These are phyloP conservation scores for Aspergillus arachidicola DNA, from an alignment of 2,329 filamentous ascomycete species.

Conservation along the genomic window DNA sequence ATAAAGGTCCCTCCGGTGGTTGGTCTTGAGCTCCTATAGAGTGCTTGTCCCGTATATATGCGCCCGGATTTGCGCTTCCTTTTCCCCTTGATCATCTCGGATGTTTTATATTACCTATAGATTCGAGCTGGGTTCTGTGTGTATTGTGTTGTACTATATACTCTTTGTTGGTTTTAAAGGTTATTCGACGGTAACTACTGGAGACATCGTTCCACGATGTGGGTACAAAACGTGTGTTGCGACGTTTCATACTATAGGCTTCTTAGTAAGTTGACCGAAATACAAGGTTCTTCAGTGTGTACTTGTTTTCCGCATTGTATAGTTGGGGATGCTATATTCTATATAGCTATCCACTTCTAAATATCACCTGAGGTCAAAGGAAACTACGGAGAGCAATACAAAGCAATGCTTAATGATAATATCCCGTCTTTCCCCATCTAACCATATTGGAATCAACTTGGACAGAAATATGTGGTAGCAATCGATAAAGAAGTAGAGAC, in stretches of 20 bases:
- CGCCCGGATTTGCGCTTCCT: neutral
- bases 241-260: neutral
- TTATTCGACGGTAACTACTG: neutral
- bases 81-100: neutral
- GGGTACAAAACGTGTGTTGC: neutral
- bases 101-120: neutral
- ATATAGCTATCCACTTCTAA: neutral
- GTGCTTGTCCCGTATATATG: neutral
- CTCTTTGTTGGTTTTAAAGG: neutral
- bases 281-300: neutral
- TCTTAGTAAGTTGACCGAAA: neutral
- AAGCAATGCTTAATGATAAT: neutral
- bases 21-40: conserved; percentile 11
- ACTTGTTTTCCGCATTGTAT: neutral
- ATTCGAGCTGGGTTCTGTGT: neutral
- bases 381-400: neutral
- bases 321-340: neutral
- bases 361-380: neutral
- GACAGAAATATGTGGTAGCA: neutral
- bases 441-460: neutral
- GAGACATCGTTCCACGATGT: neutral
- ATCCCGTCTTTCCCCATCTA: neutral
- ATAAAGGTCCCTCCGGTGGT: conserved; percentile 36
- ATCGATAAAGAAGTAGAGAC: neutral
- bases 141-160: neutral